Percentiles rank a stretch among this genome's conserved stretches.
phyloP scores from a whole-genome alignment of 345 rosid genomes.

The Acer negundo region DNA sequence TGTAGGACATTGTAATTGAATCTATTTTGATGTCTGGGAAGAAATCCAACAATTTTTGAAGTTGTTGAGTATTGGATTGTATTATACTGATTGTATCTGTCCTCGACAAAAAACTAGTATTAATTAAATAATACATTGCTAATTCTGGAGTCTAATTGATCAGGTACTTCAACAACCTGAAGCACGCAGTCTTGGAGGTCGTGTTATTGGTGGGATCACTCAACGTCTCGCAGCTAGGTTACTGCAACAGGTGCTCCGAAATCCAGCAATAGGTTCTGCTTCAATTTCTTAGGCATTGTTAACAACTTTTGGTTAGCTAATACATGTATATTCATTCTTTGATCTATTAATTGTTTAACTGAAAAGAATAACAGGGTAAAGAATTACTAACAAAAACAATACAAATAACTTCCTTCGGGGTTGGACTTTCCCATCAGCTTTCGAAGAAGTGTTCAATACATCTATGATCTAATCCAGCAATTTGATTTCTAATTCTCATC shows the following conservation, averaged over 20 bases:
- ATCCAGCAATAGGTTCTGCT: slow-evolving; percentile 41
- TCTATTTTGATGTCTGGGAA: neutral
- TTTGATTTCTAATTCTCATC: neutral
- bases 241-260: slow-evolving; percentile 80
- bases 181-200: slow-evolving; percentile 74
- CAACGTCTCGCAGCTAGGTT: slow-evolving; percentile 91
- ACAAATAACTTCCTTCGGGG: slow-evolving; percentile 1
- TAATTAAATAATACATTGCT: neutral
- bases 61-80: neutral
- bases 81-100: neutral
- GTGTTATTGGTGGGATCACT: slow-evolving; percentile 74
- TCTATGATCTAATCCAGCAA: neutral
- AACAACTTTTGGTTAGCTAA: slow-evolving; percentile 9
- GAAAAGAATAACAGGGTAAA: neutral
- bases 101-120: neutral
- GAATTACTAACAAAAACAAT: neutral
- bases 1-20: neutral
- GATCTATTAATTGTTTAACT: slow-evolving; percentile 15
- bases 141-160: slow-evolving; percentile 11
- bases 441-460: neutral
- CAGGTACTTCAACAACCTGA: slow-evolving; percentile 95
- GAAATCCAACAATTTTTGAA: neutral
- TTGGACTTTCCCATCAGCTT: neutral
- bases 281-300: slow-evolving; percentile 35
- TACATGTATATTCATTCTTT: slow-evolving; percentile 22